phyloP scores from a whole-genome alignment of 2,329 filamentous ascomycete species.

The Pseudophaeomoniella oleicola region DNA sequence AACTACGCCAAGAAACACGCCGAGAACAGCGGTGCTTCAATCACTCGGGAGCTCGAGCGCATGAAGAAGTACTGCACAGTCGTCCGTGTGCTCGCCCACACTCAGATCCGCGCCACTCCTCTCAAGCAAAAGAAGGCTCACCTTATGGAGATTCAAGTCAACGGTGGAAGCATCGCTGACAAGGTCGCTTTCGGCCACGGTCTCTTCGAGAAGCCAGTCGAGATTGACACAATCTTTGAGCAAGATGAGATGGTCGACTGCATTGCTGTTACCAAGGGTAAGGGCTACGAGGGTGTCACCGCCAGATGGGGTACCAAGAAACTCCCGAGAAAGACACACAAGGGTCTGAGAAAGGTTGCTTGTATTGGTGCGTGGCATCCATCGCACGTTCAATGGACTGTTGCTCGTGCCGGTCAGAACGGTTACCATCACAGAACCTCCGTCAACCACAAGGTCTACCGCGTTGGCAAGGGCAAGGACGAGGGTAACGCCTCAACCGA shows the following conservation, averaged over 20 bases:
- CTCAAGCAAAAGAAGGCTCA: constrained; percentile 99
- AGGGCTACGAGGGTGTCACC: constrained; percentile 96
- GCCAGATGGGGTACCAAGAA: constrained; percentile 99
- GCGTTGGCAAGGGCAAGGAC: constrained; percentile 82
- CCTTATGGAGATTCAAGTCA: constrained; percentile 99
- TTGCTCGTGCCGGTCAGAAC: constrained; percentile 98
- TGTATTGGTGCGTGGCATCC: constrained; percentile 99
- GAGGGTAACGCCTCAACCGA: constrained; percentile 90
- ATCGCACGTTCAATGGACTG: constrained; percentile 99
- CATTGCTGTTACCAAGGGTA: constrained; percentile 98
- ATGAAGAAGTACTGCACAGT: constrained; percentile 99
- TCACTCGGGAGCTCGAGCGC: constrained; percentile 96
- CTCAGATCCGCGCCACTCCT: constrained; percentile 96
- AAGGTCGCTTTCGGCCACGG: constrained; percentile 93
- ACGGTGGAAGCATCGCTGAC: constrained; percentile 87
- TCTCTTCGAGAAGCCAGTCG: constrained; percentile 98
- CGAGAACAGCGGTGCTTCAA: constrained; percentile 74
- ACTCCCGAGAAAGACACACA: constrained; percentile 99
- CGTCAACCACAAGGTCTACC: constrained; percentile 99
- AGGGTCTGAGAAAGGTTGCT: constrained; percentile 99
- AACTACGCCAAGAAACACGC: constrained; percentile 99
- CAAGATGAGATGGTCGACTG: constrained; percentile 99
- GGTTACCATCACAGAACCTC: constrained; percentile 99
- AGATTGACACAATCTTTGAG: constrained; percentile 91
- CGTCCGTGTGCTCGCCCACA: constrained; percentile 97